Evolutionary conservation across 2,329 filamentous ascomycete genomes (phyloP).

Genomic region (Penicillium occitanis): DNA sequence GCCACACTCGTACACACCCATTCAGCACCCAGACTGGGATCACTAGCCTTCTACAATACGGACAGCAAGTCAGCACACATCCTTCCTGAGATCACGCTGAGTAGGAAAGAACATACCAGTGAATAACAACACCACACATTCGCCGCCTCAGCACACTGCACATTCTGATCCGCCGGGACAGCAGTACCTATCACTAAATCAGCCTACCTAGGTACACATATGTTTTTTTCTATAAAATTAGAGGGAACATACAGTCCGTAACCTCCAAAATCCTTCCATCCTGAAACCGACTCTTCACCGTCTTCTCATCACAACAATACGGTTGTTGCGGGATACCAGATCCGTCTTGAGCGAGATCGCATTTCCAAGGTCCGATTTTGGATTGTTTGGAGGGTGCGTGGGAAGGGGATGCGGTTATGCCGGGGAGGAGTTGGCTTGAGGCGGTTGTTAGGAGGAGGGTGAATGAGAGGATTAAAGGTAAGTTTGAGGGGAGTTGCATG

Average conservation of each 20-base stretch:
- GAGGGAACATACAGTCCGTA: background rate
- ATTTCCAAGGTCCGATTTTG: slow-evolving; percentile 21
- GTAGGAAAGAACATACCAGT: slow-evolving; percentile 8
- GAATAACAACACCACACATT: slow-evolving; percentile 22
- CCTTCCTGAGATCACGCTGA: background rate
- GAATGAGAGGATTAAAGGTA: background rate
- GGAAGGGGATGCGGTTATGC: slow-evolving; percentile 7
- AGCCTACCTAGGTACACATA: background rate
- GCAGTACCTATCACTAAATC: slow-evolving; percentile 16
- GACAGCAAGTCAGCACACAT: background rate
- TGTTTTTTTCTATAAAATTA: too few species aligned
- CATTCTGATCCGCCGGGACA: slow-evolving; percentile 17
- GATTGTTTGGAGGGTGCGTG: slow-evolving; percentile 8
- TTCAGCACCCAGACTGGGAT: background rate
- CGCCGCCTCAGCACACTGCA: slow-evolving; percentile 15
- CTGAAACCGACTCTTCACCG: slow-evolving; percentile 6
- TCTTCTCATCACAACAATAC: slow-evolving; percentile 21
- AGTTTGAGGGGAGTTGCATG: slow-evolving; percentile 5
- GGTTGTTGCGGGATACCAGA: slow-evolving; percentile 19
- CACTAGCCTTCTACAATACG: background rate
- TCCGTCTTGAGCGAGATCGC: slow-evolving; percentile 21
- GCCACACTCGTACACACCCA: slow-evolving; percentile 22
- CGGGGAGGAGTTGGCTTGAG: slow-evolving; percentile 24
- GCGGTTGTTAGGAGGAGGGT: slow-evolving; percentile 12
- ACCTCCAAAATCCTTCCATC: slow-evolving; percentile 15